Evolutionary conservation across 495 filamentous ascomycete species (phyloP), one percentile per base, ranked within the genome.

Genomic region (Penicillium psychrofluorescens): DNA sequence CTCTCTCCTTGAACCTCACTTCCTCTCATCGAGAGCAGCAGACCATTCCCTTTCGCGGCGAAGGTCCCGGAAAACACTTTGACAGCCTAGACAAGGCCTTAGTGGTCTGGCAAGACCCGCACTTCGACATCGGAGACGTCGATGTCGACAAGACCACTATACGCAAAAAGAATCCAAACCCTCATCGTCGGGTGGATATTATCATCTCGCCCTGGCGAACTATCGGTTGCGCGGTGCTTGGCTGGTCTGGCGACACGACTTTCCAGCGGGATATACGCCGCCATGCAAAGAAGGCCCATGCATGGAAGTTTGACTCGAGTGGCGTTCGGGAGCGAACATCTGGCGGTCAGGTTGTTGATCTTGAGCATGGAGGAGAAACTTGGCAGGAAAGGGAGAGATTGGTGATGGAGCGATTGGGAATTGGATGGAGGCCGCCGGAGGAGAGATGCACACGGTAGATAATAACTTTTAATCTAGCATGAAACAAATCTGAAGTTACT

Each of bases 41-140:
- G 40, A 81, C 90, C 0, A 62, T 81, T 0, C 76, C 80, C 0
- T 79, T 70, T 46, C 64, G 59, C 4, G 67, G 73, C 8, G 59
- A 65, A 13, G 53, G 46, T 34, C 36, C 39, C 8, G 50, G 43
- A 4, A 45, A 51, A 11, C 64, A 71, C 29, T 95, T 92, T 47
- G 91, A 97, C 55, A 82, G 78, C 0, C 70, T 99, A 1, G 90
- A 97, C 59, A 95, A 96, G 59, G 88, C 88, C 7, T 66, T 96
- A 35, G 81, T 96, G 0, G 88, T 96, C 1, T 99, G 92, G 92
- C 91, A 94, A 55, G 78, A 90, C 51, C 81, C 84, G 0, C n/a
- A 61, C 6, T 85, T 62, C 27, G 42, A 44, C 4, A 13, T 46
- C 15, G 16, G 13, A 14, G 43, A 44, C 8, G 13, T 33, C 11